Evolutionary conservation across 768 basidiomycete species (phyloP), one percentile per base, ranked within the genome.

Genomic region (Boletus tylopilopsis): DNA sequence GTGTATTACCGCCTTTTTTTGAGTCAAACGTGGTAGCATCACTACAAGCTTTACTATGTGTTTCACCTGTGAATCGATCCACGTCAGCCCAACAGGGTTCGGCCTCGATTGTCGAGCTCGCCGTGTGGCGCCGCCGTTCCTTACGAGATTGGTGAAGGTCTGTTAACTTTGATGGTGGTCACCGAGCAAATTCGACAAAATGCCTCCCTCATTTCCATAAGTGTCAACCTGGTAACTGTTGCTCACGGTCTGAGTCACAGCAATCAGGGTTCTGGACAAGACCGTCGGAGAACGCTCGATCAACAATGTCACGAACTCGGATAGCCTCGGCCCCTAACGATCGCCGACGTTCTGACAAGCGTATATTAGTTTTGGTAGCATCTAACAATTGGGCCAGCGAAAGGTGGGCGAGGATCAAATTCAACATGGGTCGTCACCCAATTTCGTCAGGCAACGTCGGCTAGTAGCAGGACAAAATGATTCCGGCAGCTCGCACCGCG

Each of bases 401-500:
- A 16, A n/a, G n/a, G n/a, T n/a, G n/a, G n/a, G n/a, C 18, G 40
- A 25, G 24, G 6, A 21, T 41, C 40, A 15, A 41, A 45, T 27
- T 16, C 35, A 49, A 30, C n/a, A n/a, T 49, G 47, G 35, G 29
- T 35, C 40, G 40, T 51, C 57, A 51, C 44, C 34, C 50, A 46
- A 62, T 57, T 55, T 51, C 52, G 45, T 42, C 57, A 55, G 50
- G 55, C 49, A 55, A 53, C 52, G 5, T 62, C 60, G 62, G 59
- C 55, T 67, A 50, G 21, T 49, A 57, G 29, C 37, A 6, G 40
- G 37, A 43, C 29, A 55, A 53, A 61, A 51, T 51, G 50, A 41
- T 51, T 51, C 55, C 51, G 48, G 56, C 59, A 61, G 61, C 47
- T 49, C 43, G 34, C 50, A 48, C 47, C 55, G 40, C 58, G 50